Percentiles rank a stretch among this genome's conserved stretches.
phyloP scores from a whole-genome alignment of 2,329 filamentous ascomycete genomes.

The Onygenales sp. region DNA sequence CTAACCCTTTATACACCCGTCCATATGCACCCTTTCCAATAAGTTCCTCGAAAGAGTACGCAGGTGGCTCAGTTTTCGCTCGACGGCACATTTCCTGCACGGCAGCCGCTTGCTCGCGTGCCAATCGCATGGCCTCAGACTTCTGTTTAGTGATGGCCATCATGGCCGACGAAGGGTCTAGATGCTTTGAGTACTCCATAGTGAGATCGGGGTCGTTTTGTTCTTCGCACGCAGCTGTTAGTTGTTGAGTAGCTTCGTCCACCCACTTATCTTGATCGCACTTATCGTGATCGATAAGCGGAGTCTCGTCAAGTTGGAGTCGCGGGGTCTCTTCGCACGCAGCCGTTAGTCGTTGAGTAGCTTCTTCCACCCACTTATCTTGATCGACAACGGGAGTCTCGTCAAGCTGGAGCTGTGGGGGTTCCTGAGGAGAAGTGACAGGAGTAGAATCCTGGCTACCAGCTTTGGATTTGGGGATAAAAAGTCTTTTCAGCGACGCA shows the following conservation, averaged over 20 bases:
- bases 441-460: slow-evolving; percentile 1
- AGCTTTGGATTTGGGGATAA: slow-evolving; percentile 6
- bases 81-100: slow-evolving; percentile 39
- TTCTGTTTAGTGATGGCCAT: slow-evolving; percentile 40
- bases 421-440: not conserved
- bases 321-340: no score
- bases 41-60: slow-evolving; percentile 41
- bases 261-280: not conserved
- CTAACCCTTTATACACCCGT: slow-evolving; percentile 41
- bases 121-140: slow-evolving; percentile 38
- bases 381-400: not conserved
- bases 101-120: slow-evolving; percentile 35
- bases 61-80: slow-evolving; percentile 34
- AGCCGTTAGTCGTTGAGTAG: not conserved
- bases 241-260: not conserved
- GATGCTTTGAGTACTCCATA: slow-evolving; percentile 22
- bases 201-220: not conserved
- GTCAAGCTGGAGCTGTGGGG: not conserved
- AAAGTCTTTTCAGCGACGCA: slow-evolving; percentile 7
- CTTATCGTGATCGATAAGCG: not conserved
- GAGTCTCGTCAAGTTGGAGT: no score
- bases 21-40: slow-evolving; percentile 44
- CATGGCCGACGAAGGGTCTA: slow-evolving; percentile 34
- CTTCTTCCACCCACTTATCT: not conserved
- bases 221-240: not conserved